Conservation (phyloP, 345 rosid genomes). For the Atalantia buxifolia region DNA sequence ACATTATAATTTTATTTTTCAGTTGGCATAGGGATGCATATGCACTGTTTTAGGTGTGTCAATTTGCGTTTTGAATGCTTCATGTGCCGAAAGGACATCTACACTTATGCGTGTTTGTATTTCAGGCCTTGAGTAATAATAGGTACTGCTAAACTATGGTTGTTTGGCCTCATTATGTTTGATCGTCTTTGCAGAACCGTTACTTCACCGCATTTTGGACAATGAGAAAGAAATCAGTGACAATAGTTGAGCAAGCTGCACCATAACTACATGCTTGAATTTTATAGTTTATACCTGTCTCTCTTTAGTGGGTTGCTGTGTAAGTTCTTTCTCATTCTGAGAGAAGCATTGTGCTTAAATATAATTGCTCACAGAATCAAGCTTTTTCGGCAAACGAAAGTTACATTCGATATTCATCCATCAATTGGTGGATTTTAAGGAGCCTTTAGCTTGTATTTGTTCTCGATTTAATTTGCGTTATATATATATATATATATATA, state of each 20-base stretch:
- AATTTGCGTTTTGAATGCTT: neutral
- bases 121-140: neutral
- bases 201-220: slow-evolving; percentile 85
- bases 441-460: neutral
- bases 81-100: neutral
- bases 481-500: no score
- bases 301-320: neutral
- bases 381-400: neutral
- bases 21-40: neutral
- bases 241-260: slow-evolving; percentile 1
- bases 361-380: neutral
- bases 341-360: neutral
- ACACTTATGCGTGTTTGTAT: neutral
- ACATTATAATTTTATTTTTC: neutral
- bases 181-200: slow-evolving; percentile 55
- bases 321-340: neutral
- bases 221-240: slow-evolving; percentile 55
- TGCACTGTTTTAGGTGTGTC: neutral
- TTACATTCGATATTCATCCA: neutral
- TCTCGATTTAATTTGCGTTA: neutral
- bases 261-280: neutral
- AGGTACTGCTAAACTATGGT: neutral
- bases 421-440: neutral
- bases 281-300: neutral
- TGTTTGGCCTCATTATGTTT: neutral